These are phyloP conservation scores for Asparagopsis taxiformis DNA, from an alignment of 31 red algal genomes.

Conservation along the genomic window DNA sequence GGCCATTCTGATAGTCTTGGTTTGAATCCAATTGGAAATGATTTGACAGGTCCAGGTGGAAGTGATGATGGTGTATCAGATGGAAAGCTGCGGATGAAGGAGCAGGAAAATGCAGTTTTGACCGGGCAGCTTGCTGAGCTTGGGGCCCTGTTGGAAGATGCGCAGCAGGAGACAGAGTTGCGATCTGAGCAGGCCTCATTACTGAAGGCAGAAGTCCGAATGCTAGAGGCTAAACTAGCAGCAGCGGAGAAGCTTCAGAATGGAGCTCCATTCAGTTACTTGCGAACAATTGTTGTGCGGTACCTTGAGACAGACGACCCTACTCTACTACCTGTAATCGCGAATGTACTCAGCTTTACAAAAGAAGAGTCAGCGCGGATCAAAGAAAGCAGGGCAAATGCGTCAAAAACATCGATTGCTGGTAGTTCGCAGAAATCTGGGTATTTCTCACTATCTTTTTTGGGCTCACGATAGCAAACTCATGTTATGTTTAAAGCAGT, in stretches of 20 bases:
- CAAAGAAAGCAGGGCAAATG: conserved; percentile 5
- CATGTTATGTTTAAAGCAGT: background rate
- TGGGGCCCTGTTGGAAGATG: conserved; percentile 27
- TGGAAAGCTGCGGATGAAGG: background rate
- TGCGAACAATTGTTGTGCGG: conserved; percentile 32
- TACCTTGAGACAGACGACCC: conserved; percentile 33
- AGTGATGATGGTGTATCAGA: background rate
- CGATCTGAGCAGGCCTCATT: conserved; percentile 13
- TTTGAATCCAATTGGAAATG: conserved; percentile 5
- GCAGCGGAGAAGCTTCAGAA: conserved; percentile 34
- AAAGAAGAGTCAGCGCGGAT: conserved; percentile 22
- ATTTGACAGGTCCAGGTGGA: no score
- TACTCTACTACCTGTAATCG: conserved; percentile 22
- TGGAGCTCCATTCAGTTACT: conserved; percentile 30
- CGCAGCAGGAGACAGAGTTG: conserved; percentile 13
- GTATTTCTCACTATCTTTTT: conserved; percentile 20
- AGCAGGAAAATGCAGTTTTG: conserved; percentile 27
- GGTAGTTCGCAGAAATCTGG: conserved; percentile 9
- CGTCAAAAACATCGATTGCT: background rate
- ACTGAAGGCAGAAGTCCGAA: conserved; percentile 23
- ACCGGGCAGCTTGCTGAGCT: conserved; percentile 26
- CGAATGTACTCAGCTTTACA: conserved; percentile 31
- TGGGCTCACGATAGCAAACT: conserved; percentile 10
- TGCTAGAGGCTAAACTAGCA: conserved; percentile 15
- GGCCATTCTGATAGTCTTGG: conserved; percentile 9